Evolutionary conservation across 768 basidiomycete genomes (phyloP), one percentile per base, ranked within the genome.

Genomic region (Rhodocollybia butyracea): DNA sequence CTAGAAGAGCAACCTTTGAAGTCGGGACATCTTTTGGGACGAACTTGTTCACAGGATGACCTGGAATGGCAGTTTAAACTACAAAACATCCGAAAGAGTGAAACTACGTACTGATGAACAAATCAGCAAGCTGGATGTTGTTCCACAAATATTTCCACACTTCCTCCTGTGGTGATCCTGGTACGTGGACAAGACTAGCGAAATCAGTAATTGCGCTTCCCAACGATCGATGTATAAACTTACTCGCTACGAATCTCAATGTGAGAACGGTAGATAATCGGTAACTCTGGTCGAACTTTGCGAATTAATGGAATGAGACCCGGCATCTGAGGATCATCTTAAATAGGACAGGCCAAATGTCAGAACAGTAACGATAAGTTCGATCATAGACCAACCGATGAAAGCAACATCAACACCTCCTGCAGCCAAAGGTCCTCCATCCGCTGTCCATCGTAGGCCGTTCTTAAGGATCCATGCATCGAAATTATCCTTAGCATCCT

Each of bases 111-210:
- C 88, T 84, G 82, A 96, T 88, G 76, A 96, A 97, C 64, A 95
- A 70, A 74, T 97, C 94, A 40, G 91, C 88, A 29, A 87, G 78
- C 66, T 92, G 80, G 64, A 98, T 93, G 70, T 91, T 94, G 62
- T 91, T 86, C 88, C 89, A 97, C 13, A 98, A 81, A 71, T 94
- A 98, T 63, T 94, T 82, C 94, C 94, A 98, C 17, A 95, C 93
- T 61, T 90, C 88, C 65, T 88, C 85, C 65, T 95, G 93, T 21
- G 91, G 89, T 12, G 92, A 93, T 29, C 86, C 88, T 22, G 83
- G 73, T 24, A 84, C 77, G 68, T 94, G 89, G 22, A 92, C 85
- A 39, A 97, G 32, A 21, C 48, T 50, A 8, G 7, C 11, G 24
- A 26, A 22, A 26, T 50, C n/a, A 38, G 34, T 26, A 15, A n/a